Evolutionary conservation across 768 basidiomycete species (phyloP).

Genomic region (Daedaleopsis nitida): DNA sequence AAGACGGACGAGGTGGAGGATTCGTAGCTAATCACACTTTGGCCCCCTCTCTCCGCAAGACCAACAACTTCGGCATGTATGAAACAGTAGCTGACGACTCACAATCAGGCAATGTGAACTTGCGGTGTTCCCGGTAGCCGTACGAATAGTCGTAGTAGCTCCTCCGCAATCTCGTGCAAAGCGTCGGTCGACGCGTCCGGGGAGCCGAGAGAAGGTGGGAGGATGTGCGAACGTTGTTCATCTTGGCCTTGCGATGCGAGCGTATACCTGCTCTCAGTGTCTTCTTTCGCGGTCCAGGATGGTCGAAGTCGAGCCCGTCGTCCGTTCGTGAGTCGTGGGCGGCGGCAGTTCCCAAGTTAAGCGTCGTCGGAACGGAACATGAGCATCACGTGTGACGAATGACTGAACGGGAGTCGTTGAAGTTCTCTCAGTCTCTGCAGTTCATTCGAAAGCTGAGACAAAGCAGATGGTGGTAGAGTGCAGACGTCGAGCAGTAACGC

Average conservation of each 20-base stretch:
- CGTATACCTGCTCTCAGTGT: not conserved
- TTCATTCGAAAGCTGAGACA: no score
- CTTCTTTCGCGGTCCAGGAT: not conserved
- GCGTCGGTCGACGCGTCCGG: conserved; percentile 16
- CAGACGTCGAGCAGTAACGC: no score
- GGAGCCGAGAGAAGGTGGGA: conserved; percentile 15
- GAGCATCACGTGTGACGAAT: conserved; percentile 17
- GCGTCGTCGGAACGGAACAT: conserved; percentile 10
- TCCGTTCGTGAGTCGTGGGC: no score
- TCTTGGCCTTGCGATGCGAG: not conserved
- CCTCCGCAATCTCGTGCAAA: conserved; percentile 9
- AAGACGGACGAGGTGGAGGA: not conserved
- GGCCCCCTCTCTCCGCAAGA: no score
- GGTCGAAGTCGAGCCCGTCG: no score
- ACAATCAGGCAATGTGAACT: conserved; percentile 75
- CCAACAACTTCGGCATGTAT: not conserved
- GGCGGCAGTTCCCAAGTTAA: not conserved
- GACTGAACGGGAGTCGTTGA: no score
- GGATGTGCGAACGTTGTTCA: conserved; percentile 9
- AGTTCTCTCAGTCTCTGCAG: no score
- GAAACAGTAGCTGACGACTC: conserved; percentile 30
- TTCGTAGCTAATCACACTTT: no score
- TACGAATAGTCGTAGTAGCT: conserved; percentile 80
- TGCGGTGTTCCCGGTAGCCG: conserved; percentile 67
- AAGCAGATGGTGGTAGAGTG: no score